phyloP scores from a whole-genome alignment of 805 yeast species.

The Yarrowia sp. region DNA sequence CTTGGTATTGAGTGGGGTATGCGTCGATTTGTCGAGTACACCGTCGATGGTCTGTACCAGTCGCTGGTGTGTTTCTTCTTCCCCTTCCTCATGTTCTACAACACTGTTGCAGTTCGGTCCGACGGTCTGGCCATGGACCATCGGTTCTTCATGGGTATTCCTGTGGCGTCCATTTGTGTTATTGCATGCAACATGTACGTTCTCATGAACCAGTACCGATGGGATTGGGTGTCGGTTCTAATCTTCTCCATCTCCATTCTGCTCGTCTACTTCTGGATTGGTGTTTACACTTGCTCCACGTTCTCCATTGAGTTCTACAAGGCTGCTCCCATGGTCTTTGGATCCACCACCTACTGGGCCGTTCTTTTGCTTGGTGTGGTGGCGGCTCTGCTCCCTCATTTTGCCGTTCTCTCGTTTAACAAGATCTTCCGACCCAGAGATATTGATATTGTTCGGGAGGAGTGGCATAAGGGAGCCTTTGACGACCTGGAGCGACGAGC shows the following conservation, averaged over 20 bases:
- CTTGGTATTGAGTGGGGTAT: conserved; percentile 62
- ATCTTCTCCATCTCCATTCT: conserved; percentile 54
- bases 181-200: conserved; percentile 64
- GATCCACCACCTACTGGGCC: conserved; percentile 64
- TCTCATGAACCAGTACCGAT: conserved; percentile 62
- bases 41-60: conserved; percentile 73
- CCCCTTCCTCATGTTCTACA: conserved; percentile 57
- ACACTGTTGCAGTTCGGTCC: conserved; percentile 42
- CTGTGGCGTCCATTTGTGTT: conserved; percentile 58
- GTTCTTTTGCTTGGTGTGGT: conserved; percentile 54
- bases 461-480: conserved; percentile 52
- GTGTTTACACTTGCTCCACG: conserved; percentile 62
- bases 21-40: conserved; percentile 57
- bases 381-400: conserved; percentile 58
- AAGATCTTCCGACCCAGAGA: conserved; percentile 59
- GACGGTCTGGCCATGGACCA: conserved; percentile 59
- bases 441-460: conserved; percentile 67
- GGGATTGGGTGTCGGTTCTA: conserved; percentile 69
- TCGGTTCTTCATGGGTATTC: conserved; percentile 67
- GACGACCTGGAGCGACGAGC: conserved; percentile 28
- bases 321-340: conserved; percentile 61
- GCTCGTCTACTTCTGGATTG: conserved; percentile 70
- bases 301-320: conserved; percentile 58
- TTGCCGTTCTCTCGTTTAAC: conserved; percentile 48
- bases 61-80: conserved; percentile 65